A percentile compares a stretch with the other conserved stretches of the same genome.
phyloP scores from a whole-genome alignment of 495 filamentous ascomycete species.

The Delitschia confertaspora region DNA sequence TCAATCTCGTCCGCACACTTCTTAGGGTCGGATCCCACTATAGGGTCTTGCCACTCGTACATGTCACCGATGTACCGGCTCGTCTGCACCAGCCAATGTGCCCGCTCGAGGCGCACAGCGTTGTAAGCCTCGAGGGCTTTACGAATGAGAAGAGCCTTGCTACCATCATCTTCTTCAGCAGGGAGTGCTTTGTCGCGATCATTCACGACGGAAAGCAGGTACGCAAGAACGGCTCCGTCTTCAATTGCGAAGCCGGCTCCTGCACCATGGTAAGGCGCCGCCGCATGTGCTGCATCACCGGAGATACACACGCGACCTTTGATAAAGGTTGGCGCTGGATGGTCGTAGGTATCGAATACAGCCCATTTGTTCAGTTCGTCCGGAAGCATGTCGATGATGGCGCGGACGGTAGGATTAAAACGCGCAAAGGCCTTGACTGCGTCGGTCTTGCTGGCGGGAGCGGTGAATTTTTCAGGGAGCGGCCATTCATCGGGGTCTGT shows the following conservation, averaged over 20 bases:
- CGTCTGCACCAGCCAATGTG: constrained; percentile 20
- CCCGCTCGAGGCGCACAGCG: constrained; percentile 5
- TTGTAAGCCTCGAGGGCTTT: constrained; percentile 5
- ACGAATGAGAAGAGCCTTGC: too few species aligned
- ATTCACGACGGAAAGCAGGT: too few species aligned
- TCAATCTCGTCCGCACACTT: constrained; percentile 13
- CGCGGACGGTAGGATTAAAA: constrained; percentile 37
- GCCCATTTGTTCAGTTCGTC: constrained; percentile 46
- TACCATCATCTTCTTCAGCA: constrained; percentile 30
- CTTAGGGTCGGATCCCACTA: constrained; percentile 3
- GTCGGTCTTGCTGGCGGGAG: not conserved
- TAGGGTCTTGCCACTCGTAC: constrained; percentile 11
- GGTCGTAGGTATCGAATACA: constrained; percentile 44
- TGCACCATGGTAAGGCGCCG: constrained; percentile 43
- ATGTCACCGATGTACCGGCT: constrained; percentile 6
- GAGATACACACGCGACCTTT: constrained; percentile 40
- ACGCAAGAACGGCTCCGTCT: constrained; percentile 42
- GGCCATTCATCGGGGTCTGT: constrained; percentile 38
- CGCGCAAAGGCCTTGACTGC: constrained; percentile 23
- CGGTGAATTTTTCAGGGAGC: constrained; percentile 8
- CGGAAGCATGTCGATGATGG: constrained; percentile 38
- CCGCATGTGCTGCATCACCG: constrained; percentile 38
- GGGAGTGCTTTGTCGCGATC: too few species aligned
- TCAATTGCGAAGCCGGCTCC: constrained; percentile 50
- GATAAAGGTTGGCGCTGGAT: constrained; percentile 38